Evolutionary conservation across 176 grass and related monocot genomes (phyloP), one percentile per base, ranked within the genome.

Genomic region (Canna indica): DNA sequence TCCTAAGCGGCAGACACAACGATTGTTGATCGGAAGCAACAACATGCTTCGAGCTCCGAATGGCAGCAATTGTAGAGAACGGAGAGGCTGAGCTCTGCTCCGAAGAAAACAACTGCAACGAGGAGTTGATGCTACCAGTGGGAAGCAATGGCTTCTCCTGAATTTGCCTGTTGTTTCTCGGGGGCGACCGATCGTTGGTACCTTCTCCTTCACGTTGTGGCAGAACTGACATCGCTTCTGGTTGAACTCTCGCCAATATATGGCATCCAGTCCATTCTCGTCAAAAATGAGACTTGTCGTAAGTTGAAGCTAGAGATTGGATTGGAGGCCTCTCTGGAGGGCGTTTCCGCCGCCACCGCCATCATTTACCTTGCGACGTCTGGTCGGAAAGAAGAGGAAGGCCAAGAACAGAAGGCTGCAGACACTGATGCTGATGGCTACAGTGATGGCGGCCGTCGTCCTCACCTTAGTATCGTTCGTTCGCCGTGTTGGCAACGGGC

Each of bases 181-280:
- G 75, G 14, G 28, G 24, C 63, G 46, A 36, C 6, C 33, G 29
- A 27, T 8, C 32, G n/a, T 2, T 6, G 24, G 4, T 24, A 5
- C 64, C 20, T 28, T 1, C 79, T 73, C 26, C 67, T 32, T 41
- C 53, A 64, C 67, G 77, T 9, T 3, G 66, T 54, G 6, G 30
- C 75, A 77, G 47, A 68, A 57, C 1, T 15, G 58, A 27, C 77
- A 79, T 32, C 72, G 35, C 39, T 63, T 76, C 63, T 61, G 58
- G 52, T 72, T 71, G 62, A 83, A 87, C 67, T 97, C 93, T 50
- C 84, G 75, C 79, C 76, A 89, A 73, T 97, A 97, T 57, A 97
- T 89, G 46, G 93, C 93, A 77, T 92, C 93, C n/a, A 97, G 79
- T 0, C 93, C 93, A 47, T 88, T 87, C 78, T 91, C 88, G 47